phyloP scores from a whole-genome alignment of 495 filamentous ascomycete species.

The Penicillium manginii region DNA sequence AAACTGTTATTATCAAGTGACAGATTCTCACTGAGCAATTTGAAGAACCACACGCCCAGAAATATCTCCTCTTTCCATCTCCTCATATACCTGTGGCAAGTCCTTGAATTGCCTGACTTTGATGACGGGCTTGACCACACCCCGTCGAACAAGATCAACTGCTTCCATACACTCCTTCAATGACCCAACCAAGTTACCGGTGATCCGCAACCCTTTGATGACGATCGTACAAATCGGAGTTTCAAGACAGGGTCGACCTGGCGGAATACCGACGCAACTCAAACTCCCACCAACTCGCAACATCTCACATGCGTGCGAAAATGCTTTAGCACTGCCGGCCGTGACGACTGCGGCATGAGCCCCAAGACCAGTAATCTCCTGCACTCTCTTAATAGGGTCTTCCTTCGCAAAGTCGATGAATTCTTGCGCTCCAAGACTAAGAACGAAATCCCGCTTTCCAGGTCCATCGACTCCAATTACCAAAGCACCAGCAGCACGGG shows the following conservation, averaged over 20 bases:
- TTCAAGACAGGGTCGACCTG: constrained; percentile 45
- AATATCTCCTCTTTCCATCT: constrained; percentile 52
- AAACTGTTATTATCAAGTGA: neutral
- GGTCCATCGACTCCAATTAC: constrained; percentile 52
- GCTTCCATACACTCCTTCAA: constrained; percentile 57
- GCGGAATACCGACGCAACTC: constrained; percentile 54
- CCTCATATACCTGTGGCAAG: constrained; percentile 46
- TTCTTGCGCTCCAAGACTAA: constrained; percentile 41
- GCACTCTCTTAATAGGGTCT: constrained; percentile 41
- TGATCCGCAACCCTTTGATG: constrained; percentile 51
- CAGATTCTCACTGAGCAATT: constrained; percentile 27
- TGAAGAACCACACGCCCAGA: constrained; percentile 43
- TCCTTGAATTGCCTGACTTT: constrained; percentile 50
- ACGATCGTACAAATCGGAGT: constrained; percentile 52
- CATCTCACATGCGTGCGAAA: constrained; percentile 54
- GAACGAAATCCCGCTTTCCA: constrained; percentile 49
- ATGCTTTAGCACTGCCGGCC: constrained; percentile 48
- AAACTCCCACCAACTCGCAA: constrained; percentile 52
- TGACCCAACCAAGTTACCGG: constrained; percentile 52
- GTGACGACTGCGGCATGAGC: constrained; percentile 49
- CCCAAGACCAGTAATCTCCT: constrained; percentile 47
- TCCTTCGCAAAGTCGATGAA: constrained; percentile 50
- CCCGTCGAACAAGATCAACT: constrained; percentile 48
- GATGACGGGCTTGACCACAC: constrained; percentile 51
- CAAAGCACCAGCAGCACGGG: constrained; percentile 44